These are phyloP conservation scores for Jamesozyma hellenica DNA, from an alignment of 805 yeast genomes.

Conservation along the genomic window DNA sequence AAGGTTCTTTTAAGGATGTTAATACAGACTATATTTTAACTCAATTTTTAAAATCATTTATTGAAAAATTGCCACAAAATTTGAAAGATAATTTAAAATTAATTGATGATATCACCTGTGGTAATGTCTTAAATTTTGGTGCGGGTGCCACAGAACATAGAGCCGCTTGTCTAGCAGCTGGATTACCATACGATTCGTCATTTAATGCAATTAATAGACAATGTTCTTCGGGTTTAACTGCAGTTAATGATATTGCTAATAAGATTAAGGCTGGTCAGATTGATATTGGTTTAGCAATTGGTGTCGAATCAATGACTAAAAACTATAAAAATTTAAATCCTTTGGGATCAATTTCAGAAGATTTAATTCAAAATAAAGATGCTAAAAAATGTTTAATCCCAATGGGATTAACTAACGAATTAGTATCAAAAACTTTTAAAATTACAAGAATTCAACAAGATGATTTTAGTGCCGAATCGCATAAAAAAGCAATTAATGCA, in stretches of 20 bases:
- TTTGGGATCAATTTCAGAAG: conserved; percentile 49
- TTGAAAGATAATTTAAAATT: conserved; percentile 41
- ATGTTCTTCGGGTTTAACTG: conserved; percentile 90
- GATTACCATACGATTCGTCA: conserved; percentile 71
- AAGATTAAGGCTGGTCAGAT: conserved; percentile 83
- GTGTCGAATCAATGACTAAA: conserved; percentile 90
- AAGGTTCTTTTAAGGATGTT: conserved; percentile 76
- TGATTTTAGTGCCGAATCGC: conserved; percentile 78
- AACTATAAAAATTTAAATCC: conserved; percentile 71
- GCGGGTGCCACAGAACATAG: conserved; percentile 94
- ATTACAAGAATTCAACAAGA: conserved; percentile 71
- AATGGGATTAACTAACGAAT: conserved; percentile 94
- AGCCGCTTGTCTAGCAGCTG: conserved; percentile 86
- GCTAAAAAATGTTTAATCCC: conserved; percentile 80
- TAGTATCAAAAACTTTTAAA: conserved; percentile 60
- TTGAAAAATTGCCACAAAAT: conserved; percentile 37
- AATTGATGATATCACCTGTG: conserved; percentile 80
- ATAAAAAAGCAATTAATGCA: conserved; percentile 74
- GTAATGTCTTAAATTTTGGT: conserved; percentile 84
- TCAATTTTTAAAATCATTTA: conserved; percentile 51
- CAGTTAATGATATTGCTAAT: conserved; percentile 81
- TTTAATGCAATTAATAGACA: conserved; percentile 84
- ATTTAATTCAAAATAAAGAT: conserved; percentile 34
- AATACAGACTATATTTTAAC: conserved; percentile 69
- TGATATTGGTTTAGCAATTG: conserved; percentile 81